Conservation (phyloP, 345 rosid species). For the Odontarrhena argentea region DNA sequence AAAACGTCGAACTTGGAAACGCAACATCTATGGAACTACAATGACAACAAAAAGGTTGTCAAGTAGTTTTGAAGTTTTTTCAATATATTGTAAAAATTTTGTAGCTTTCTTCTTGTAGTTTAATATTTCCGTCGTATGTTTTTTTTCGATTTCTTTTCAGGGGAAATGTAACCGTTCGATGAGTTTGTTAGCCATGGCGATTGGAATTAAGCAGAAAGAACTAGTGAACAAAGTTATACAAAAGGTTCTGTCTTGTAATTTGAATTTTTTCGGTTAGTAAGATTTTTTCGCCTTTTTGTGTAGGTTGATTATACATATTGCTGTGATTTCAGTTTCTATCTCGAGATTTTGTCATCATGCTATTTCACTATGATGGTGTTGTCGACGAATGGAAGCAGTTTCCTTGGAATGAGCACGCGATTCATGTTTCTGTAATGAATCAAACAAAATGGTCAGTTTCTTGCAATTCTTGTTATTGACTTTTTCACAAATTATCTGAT, state of each 20-base stretch:
- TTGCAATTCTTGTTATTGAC: conserved; percentile 4
- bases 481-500: neutral
- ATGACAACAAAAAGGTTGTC: conserved; percentile 43
- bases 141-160: conserved; percentile 38
- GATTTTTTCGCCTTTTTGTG: neutral
- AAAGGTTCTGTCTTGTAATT: conserved; percentile 49
- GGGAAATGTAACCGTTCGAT: conserved; percentile 37
- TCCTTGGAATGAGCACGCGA: conserved; percentile 58
- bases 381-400: conserved; percentile 78
- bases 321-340: conserved; percentile 57
- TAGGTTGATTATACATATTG: neutral
- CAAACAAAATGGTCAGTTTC: conserved; percentile 85
- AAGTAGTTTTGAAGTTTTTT: neutral
- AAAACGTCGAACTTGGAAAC: conserved; percentile 63
- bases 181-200: conserved; percentile 72
- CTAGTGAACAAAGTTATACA: conserved; percentile 65
- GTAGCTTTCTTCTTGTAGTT: neutral
- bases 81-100: neutral
- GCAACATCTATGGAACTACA: conserved; percentile 57
- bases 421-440: conserved; percentile 74
- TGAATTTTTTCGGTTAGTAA: conserved; percentile 3
- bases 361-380: conserved; percentile 88
- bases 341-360: conserved; percentile 66
- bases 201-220: conserved; percentile 73
- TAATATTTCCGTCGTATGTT: neutral